phyloP scores from a whole-genome alignment of 371 early-diverging fungal species.

The Fennellomyces sp. region DNA sequence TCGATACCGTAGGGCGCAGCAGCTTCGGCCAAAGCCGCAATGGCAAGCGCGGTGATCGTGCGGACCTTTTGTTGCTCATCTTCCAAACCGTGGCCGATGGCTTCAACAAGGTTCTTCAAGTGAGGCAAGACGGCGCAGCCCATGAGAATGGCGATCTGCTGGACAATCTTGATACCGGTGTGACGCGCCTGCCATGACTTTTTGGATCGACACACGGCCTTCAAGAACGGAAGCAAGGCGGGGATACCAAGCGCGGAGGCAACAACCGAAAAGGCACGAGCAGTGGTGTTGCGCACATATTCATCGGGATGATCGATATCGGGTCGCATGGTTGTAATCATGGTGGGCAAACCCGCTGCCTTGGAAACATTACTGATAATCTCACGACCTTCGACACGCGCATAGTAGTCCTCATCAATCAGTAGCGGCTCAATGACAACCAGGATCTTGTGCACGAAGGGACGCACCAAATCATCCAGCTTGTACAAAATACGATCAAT shows the following conservation, averaged over 20 bases:
- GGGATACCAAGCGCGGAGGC: conserved; percentile 97
- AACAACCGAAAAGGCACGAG: conserved; percentile 97
- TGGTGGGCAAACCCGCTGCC: conserved; percentile 97
- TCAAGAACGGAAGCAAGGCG: conserved; percentile 91
- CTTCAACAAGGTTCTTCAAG: conserved; percentile 88
- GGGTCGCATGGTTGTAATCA: conserved; percentile 98
- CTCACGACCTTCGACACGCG: conserved; percentile 97
- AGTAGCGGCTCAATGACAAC: conserved; percentile 97
- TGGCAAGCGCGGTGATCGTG: conserved; percentile 92
- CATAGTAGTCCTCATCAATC: conserved; percentile 97
- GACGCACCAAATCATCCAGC: conserved; percentile 94
- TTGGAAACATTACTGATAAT: conserved; percentile 97
- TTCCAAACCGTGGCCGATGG: conserved; percentile 88
- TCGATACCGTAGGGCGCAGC: conserved; percentile 98
- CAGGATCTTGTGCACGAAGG: conserved; percentile 96
- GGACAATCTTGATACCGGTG: conserved; percentile 97
- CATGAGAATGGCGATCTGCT: conserved; percentile 93
- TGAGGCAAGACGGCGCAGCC: conserved; percentile 97
- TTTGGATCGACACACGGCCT: conserved; percentile 93
- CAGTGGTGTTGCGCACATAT: conserved; percentile 97
- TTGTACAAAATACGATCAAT: conserved; percentile 96
- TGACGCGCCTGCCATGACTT: conserved; percentile 99
- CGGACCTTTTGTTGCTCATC: conserved; percentile 97
- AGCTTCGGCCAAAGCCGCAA: conserved; percentile 96
- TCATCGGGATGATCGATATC: conserved; percentile 98